Base-by-base conservation (phyloP, 768 basidiomycete species). In the Russula virescens region DNA sequence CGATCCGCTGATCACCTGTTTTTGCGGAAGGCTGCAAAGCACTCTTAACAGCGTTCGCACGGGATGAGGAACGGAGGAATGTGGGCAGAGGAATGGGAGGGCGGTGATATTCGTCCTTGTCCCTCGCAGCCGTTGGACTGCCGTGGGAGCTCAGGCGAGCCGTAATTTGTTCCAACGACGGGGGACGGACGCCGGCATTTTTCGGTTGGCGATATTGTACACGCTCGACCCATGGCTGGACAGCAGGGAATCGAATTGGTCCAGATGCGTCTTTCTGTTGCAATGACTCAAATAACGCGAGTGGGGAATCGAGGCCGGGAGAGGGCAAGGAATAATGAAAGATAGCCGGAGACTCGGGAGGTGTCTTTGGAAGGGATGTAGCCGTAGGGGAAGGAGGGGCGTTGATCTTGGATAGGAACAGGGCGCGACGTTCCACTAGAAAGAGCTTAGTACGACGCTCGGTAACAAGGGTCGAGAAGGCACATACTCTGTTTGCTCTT, bases 101-200 rank as follows among this genome's bases (percentile, higher is more conserved):
- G 60, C 63, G 69, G 47, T 62, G 68, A 66, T 45, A 63, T 51
- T 72, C 69, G 66, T 60, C 68, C 57, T 63, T 65, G 45, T 60
- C 68, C 58, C 62, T 65, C 34, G 58, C 45, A 51, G 73, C 56
- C n/a, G 67, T 57, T 34, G 66, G 70, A 63, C 75, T 72, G 55
- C 72, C 71, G 38, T 77, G 75, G 26, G 74, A 73, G 63, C 77
- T 79, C 68, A 89, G 68, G 65, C 79, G 87, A 46, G 88, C 84
- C 35, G 84, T 82, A 62, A 91, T 90, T 69, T 91, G 85, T 66
- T 88, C 88, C 63, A 91, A 81, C 26, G 89, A 90, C 23, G 89
- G 89, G 42, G 85, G 70, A 47, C 71, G 66, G 63, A 73, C 74
- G 31, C 61, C 60, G 55, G 55, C 43, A n/a, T 55, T 56, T 21